phyloP scores from a whole-genome alignment of 805 yeast genomes.

The Schwanniomyces sp. region DNA sequence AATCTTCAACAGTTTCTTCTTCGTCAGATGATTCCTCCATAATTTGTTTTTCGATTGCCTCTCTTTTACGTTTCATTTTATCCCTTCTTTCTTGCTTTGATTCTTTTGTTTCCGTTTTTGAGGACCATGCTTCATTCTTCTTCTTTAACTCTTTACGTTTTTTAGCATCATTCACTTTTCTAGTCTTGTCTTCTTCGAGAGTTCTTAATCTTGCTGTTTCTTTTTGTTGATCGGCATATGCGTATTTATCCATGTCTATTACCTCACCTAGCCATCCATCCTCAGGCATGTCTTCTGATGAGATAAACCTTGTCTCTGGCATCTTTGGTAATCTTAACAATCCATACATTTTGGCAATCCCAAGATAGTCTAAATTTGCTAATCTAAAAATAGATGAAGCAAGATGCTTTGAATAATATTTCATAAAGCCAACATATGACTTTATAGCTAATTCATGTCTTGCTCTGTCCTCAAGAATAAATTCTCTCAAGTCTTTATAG shows the following conservation, averaged over 20 bases:
- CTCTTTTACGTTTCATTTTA: slow-evolving; percentile 64
- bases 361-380: slow-evolving; percentile 66
- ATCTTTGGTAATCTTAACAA: slow-evolving; percentile 82
- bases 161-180: slow-evolving; percentile 39
- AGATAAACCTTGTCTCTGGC: slow-evolving; percentile 76
- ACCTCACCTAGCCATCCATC: slow-evolving; percentile 73
- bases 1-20: slow-evolving; percentile 62
- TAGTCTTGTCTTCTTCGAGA: slow-evolving; percentile 45
- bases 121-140: slow-evolving; percentile 78
- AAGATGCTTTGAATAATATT: slow-evolving; percentile 83
- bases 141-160: slow-evolving; percentile 43
- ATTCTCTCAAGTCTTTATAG: slow-evolving; percentile 34
- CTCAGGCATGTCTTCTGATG: slow-evolving; percentile 51
- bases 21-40: slow-evolving; percentile 45
- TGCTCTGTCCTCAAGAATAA: slow-evolving; percentile 72
- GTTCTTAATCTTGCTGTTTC: slow-evolving; percentile 64
- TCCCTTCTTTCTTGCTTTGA: slow-evolving; percentile 61
- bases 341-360: slow-evolving; percentile 75
- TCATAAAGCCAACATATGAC: slow-evolving; percentile 79
- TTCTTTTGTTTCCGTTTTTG: slow-evolving; percentile 63
- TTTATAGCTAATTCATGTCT: slow-evolving; percentile 79
- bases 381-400: slow-evolving; percentile 86
- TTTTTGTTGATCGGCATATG: slow-evolving; percentile 61
- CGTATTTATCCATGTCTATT: slow-evolving; percentile 66
- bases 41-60: slow-evolving; percentile 60